phyloP scores from a whole-genome alignment of 768 basidiomycete species.

The Boletus huronensis region DNA sequence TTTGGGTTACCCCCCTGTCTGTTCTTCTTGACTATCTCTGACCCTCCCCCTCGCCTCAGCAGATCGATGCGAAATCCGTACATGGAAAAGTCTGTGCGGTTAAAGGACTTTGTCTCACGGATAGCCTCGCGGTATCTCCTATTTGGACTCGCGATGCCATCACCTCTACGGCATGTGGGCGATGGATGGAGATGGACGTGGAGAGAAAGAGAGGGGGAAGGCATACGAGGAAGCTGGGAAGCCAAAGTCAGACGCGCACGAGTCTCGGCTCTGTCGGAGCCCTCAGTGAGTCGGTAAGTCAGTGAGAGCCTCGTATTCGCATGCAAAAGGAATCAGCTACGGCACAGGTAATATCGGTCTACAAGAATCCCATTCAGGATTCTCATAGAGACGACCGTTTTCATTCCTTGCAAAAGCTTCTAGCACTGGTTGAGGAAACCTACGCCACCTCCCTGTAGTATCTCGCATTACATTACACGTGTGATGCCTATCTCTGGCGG shows the following conservation, averaged over 20 bases:
- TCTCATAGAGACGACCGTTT: neutral
- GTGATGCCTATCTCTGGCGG: neutral
- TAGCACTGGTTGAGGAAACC: neutral
- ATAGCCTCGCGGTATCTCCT: neutral
- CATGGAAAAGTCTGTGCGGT: neutral
- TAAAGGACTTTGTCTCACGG: neutral
- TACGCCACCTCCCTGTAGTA: neutral
- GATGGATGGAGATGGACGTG: too few relatives aligned
- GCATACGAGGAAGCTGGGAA: too few relatives aligned
- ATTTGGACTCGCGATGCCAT: neutral
- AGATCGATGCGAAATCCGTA: too few relatives aligned
- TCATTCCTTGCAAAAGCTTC: neutral
- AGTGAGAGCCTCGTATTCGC: neutral
- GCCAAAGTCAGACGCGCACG: too few relatives aligned
- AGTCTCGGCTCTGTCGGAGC: too few relatives aligned
- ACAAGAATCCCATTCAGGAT: neutral
- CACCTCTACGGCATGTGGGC: neutral
- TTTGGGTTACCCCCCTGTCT: neutral
- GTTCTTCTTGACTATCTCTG: neutral
- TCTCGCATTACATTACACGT: neutral
- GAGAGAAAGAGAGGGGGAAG: too few relatives aligned
- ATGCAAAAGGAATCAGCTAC: neutral
- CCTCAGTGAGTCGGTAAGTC: too few relatives aligned
- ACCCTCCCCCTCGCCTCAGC: too few relatives aligned
- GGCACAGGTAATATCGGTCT: neutral